Conservation (phyloP, 768 basidiomycete species). For the Lentinula boryana region DNA sequence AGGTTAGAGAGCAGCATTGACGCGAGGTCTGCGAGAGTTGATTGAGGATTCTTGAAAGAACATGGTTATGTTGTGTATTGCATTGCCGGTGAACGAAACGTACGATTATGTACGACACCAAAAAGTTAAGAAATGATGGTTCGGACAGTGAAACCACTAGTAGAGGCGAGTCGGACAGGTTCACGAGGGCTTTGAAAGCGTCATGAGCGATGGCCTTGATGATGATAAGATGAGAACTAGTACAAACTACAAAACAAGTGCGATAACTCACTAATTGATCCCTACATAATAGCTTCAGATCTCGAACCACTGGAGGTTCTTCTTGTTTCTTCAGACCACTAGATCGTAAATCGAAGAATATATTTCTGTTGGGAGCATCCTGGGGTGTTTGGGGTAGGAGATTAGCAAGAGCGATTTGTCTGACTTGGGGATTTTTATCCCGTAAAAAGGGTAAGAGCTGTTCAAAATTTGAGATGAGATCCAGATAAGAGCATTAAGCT, state of each 20-base stretch:
- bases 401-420: constrained; percentile 81
- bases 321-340: constrained; percentile 53
- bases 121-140: constrained; percentile 64
- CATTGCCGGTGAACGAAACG: constrained; percentile 21
- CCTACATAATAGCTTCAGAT: constrained; percentile 81
- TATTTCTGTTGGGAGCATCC: constrained; percentile 61
- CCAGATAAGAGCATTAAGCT: neutral
- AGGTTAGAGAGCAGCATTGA: constrained; percentile 98
- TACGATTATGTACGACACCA: constrained; percentile 89
- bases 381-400: constrained; percentile 75
- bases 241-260: neutral
- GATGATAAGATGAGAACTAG: constrained; percentile 1
- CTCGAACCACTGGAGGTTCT: constrained; percentile 66
- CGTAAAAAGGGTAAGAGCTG: constrained; percentile 82
- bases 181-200: constrained; percentile 90
- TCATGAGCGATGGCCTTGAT: constrained; percentile 84
- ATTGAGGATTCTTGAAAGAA: constrained; percentile 68
- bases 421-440: constrained; percentile 82
- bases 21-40: constrained; percentile 88
- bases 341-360: constrained; percentile 63
- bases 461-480: neutral
- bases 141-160: constrained; percentile 67
- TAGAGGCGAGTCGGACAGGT: constrained; percentile 80
- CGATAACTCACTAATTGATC: constrained; percentile 66
- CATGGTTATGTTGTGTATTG: constrained; percentile 4